A percentile compares a stretch with the other conserved stretches of the same genome.
These are phyloP conservation scores for Nectriaceae sp. DNA, from an alignment of 2,329 filamentous ascomycete genomes.

Conservation along the genomic window DNA sequence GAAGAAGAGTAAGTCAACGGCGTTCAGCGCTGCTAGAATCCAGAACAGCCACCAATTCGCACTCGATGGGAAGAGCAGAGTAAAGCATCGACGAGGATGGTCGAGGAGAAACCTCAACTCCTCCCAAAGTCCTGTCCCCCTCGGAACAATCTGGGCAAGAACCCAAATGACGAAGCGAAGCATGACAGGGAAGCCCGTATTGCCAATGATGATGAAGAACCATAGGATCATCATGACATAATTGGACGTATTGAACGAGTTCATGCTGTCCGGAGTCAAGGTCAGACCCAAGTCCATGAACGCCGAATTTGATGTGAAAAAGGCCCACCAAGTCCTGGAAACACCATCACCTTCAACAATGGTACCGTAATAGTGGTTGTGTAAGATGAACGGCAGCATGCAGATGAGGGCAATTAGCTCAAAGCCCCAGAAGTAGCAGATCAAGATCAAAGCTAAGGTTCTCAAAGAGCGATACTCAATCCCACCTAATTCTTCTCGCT, in stretches of 20 bases:
- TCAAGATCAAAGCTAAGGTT: conserved; percentile 76
- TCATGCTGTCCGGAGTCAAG: conserved; percentile 91
- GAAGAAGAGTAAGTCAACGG: conserved; percentile 85
- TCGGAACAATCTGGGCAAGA: conserved; percentile 65
- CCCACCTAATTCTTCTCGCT: conserved; percentile 91
- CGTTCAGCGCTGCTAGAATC: conserved; percentile 80
- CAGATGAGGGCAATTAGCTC: conserved; percentile 74
- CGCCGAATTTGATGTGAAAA: conserved; percentile 84
- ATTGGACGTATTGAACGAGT: conserved; percentile 77
- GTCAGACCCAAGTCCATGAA: conserved; percentile 97
- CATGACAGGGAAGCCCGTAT: conserved; percentile 95
- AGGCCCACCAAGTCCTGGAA: conserved; percentile 82
- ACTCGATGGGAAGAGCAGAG: conserved; percentile 83
- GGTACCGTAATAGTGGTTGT: conserved; percentile 60
- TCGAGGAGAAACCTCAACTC: conserved; percentile 89
- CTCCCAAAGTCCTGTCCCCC: conserved; percentile 75
- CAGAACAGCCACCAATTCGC: conserved; percentile 97
- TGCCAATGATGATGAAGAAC: conserved; percentile 91
- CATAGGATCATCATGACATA: conserved; percentile 76
- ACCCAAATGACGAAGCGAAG: conserved; percentile 91
- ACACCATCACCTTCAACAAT: conserved; percentile 65
- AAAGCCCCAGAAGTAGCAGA: conserved; percentile 81
- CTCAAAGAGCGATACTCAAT: conserved; percentile 95
- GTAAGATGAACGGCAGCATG: conserved; percentile 78
- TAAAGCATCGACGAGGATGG: conserved; percentile 95